phyloP scores from a whole-genome alignment of 148 eudicot species.

The Rhododendron simsii region DNA sequence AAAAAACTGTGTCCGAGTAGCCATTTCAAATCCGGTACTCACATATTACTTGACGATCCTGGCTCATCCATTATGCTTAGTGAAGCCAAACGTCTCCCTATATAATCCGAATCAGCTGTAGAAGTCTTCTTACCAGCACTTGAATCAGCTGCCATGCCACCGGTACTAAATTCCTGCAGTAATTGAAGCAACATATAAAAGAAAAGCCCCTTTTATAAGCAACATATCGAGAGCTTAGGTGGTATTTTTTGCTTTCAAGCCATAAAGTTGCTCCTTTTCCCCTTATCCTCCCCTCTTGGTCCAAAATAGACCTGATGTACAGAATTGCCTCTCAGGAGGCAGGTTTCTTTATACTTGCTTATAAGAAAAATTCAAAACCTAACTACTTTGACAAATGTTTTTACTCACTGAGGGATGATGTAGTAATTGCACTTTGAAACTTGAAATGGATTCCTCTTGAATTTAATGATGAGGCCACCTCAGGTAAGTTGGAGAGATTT shows the following conservation, averaged over 20 bases:
- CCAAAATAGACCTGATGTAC: not conserved
- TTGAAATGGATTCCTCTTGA: not conserved
- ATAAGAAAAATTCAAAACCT: no score
- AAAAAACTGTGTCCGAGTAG: not conserved
- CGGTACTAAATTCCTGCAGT: not conserved
- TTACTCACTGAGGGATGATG: not conserved
- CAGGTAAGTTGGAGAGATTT: not conserved
- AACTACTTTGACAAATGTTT: no score
- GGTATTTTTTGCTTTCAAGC: no score
- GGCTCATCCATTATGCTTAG: not conserved
- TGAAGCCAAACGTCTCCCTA: not conserved
- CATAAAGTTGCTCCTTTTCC: no score
- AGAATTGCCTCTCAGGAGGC: no score
- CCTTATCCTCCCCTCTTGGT: not conserved
- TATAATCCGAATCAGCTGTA: not conserved
- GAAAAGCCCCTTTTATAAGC: constrained; percentile 4
- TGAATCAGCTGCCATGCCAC: not conserved
- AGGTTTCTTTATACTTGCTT: not conserved
- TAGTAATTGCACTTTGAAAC: not conserved
- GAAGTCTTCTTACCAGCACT: not conserved
- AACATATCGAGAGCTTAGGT: no score
- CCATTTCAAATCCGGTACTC: not conserved
- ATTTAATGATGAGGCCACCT: not conserved
- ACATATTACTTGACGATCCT: no score
- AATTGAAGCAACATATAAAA: not conserved